Percentiles rank a stretch among this genome's conserved stretches.
These are phyloP conservation scores for Draba incana DNA, from an alignment of 345 rosid genomes.

Conservation along the genomic window DNA sequence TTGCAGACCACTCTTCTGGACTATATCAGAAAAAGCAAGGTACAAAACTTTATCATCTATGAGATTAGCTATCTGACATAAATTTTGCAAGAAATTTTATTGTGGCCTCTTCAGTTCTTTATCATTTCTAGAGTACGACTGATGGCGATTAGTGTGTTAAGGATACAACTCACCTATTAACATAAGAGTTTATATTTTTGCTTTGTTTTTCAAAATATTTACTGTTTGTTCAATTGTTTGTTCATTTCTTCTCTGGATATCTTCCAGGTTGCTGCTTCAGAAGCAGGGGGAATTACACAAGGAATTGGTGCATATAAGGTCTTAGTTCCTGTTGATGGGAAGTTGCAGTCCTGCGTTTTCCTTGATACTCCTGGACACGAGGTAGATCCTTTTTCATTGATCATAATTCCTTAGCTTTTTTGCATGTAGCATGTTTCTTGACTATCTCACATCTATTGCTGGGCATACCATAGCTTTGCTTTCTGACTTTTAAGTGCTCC, in stretches of 20 bases:
- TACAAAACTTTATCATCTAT: conserved; percentile 44
- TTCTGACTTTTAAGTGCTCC: conserved; percentile 38
- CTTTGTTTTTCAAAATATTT: background rate
- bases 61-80: conserved; percentile 17
- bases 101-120: conserved; percentile 17
- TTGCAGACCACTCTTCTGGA: conserved; percentile 97
- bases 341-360: conserved; percentile 81
- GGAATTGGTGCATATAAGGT: conserved; percentile 97
- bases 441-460: conserved; percentile 4
- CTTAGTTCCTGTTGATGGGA: conserved; percentile 79
- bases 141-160: conserved; percentile 14
- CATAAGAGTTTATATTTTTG: conserved; percentile 4
- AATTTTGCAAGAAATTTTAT: background rate
- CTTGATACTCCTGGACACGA: conserved; percentile 99
- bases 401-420: conserved; percentile 6
- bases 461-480: conserved; percentile 29
- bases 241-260: conserved; percentile 36
- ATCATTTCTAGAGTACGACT: conserved; percentile 10
- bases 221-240: conserved; percentile 14
- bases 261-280: conserved; percentile 88
- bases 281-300: conserved; percentile 99
- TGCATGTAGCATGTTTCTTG: conserved; percentile 20
- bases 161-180: conserved; percentile 5
- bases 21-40: conserved; percentile 93
- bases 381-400: conserved; percentile 49